Percentiles rank a stretch among this genome's conserved stretches.
Evolutionary conservation across 371 early-diverging fungal genomes (phyloP).

Genomic region (Coemansia sp.): DNA sequence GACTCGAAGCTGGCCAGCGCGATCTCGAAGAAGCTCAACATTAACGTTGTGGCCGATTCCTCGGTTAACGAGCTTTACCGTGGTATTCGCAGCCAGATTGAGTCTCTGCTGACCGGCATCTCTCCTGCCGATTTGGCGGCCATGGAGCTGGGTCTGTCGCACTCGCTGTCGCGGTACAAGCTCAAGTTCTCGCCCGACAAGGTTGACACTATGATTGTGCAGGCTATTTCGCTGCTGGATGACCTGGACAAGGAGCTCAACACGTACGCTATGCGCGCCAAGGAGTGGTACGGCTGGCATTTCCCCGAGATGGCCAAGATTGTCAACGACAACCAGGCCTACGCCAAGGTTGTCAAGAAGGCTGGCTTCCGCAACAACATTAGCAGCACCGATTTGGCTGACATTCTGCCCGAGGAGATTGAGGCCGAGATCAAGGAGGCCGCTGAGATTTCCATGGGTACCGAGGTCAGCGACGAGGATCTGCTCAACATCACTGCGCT

Average conservation of each 20-base stretch:
- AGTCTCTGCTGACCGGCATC: slow-evolving; percentile 75
- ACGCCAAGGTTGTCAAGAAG: slow-evolving; percentile 69
- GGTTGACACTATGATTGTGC: slow-evolving; percentile 94
- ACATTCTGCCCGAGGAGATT: slow-evolving; percentile 88
- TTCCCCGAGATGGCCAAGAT: slow-evolving; percentile 88
- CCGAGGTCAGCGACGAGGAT: slow-evolving; percentile 89
- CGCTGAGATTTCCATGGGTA: slow-evolving; percentile 92
- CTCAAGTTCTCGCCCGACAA: slow-evolving; percentile 91
- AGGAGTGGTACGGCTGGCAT: slow-evolving; percentile 94
- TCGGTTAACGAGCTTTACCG: slow-evolving; percentile 87
- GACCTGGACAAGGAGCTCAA: slow-evolving; percentile 96
- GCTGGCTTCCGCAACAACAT: slow-evolving; percentile 81
- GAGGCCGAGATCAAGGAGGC: slow-evolving; percentile 79
- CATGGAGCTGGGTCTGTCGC: slow-evolving; percentile 63
- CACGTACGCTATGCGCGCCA: slow-evolving; percentile 95
- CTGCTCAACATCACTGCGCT: slow-evolving; percentile 78
- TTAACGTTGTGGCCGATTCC: slow-evolving; percentile 84
- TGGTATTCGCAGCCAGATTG: slow-evolving; percentile 88
- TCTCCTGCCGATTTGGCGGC: slow-evolving; percentile 77
- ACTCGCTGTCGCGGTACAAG: slow-evolving; percentile 81
- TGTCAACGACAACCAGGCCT: slow-evolving; percentile 73
- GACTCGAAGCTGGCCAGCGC: slow-evolving; percentile 93
- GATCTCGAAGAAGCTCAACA: slow-evolving; percentile 89
- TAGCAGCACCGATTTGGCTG: slow-evolving; percentile 67
- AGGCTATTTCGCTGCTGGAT: slow-evolving; percentile 89